Percentiles rank a stretch among this genome's conserved stretches.
Evolutionary conservation across 768 basidiomycete species (phyloP).

Genomic region (Lanmaoa rubissima): DNA sequence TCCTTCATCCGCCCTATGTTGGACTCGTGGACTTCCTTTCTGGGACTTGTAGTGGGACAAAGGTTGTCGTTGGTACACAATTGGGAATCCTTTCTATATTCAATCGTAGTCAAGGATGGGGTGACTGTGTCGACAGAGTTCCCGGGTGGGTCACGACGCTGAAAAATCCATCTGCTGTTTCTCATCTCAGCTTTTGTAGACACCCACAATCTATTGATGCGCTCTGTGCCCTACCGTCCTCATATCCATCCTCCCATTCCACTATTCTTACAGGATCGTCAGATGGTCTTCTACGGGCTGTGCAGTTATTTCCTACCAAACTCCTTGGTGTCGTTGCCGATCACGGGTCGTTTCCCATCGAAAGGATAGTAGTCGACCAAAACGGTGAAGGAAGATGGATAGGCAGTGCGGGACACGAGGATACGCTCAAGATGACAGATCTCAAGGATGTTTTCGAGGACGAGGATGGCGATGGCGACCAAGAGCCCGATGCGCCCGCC

Average conservation of each 20-base stretch:
- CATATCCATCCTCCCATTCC: slow-evolving; percentile 59
- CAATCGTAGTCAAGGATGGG: slow-evolving; percentile 84
- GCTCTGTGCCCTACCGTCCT: slow-evolving; percentile 67
- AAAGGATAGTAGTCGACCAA: slow-evolving; percentile 71
- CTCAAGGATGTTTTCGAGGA: slow-evolving; percentile 68
- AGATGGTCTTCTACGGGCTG: slow-evolving; percentile 85
- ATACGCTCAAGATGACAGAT: slow-evolving; percentile 81
- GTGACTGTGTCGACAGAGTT: slow-evolving; percentile 87
- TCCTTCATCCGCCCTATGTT: background rate
- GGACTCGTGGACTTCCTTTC: background rate
- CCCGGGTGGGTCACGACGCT: slow-evolving; percentile 58
- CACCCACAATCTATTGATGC: slow-evolving; percentile 92
- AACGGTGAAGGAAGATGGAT: slow-evolving; percentile 72
- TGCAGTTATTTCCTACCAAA: slow-evolving; percentile 86
- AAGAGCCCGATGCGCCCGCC: slow-evolving; percentile 19
- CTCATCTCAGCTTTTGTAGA: slow-evolving; percentile 39
- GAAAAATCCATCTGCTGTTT: background rate
- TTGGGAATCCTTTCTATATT: slow-evolving; percentile 88
- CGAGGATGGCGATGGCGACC: slow-evolving; percentile 28
- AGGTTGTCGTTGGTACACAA: slow-evolving; percentile 87
- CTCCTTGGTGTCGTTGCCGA: slow-evolving; percentile 88
- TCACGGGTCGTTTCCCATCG: slow-evolving; percentile 90
- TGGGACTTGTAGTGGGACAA: slow-evolving; percentile 52
- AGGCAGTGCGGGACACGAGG: slow-evolving; percentile 92
- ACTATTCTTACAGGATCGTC: slow-evolving; percentile 88